Base-by-base conservation (phyloP, 1,284 basidiomycete genomes). In the Tilletia caries region DNA sequence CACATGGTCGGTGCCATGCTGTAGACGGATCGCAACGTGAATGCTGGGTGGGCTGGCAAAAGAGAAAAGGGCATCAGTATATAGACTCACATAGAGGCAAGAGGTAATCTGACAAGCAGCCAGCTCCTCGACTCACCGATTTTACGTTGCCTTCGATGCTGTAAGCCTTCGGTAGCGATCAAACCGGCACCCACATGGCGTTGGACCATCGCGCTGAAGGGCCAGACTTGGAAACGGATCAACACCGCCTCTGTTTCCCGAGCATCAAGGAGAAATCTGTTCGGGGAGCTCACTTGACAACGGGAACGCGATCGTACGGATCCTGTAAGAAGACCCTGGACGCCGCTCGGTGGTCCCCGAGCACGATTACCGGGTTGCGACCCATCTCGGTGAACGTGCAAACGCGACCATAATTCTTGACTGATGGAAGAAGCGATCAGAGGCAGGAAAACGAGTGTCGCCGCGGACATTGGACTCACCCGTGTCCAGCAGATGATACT, bases 1-100 rank as follows among this genome's bases (percentile, higher is more conserved):
- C 52, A 54, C 52, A 62, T 32, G 58, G 32, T 62, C 3, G 58
- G 58, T 18, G 58, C 32, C 58, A 62, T 62, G 58, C 34, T 62
- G 18, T 62, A 29, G 10, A 62, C 32, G 10, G 58, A 25, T 6
- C 29, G 32, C 27, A 34, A 8, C 10, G 58, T 62, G 32, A 62
- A 62, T 25, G 29, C 32, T 3, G 58, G 58, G n/a, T 33, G 32
- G 18, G 58, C 58, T 20, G 37, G 8, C 37, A 41, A 41, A 41
- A 41, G 10, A 15, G 15, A n/a, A n/a, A n/a, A n/a, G n/a, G n/a
- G n/a, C n/a, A n/a, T n/a, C n/a, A n/a, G n/a, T n/a, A n/a, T n/a
- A n/a, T n/a, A n/a, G n/a, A n/a, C n/a, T n/a, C n/a, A n/a, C n/a
- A n/a, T n/a, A n/a, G n/a, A n/a, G n/a, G n/a, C n/a, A n/a, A n/a